Conservation (phyloP, 1,284 basidiomycete genomes). For the Termitomyces sp. region DNA sequence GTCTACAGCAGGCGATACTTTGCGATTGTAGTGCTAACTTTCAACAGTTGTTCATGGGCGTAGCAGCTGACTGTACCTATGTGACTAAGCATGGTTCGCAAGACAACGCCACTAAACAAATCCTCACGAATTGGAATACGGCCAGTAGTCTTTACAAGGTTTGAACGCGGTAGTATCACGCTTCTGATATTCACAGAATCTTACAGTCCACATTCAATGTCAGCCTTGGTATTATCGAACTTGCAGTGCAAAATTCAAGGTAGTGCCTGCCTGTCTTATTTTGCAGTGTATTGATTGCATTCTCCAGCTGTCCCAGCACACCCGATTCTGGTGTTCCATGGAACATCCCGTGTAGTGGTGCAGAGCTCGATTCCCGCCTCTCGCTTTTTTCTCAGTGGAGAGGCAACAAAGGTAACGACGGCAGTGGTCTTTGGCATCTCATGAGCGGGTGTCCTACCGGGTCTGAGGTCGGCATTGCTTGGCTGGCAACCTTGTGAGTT, state of each 20-base stretch:
- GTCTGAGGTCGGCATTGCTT: slow-evolving; percentile 86
- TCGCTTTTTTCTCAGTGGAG: slow-evolving; percentile 84
- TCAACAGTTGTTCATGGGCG: slow-evolving; percentile 68
- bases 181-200: not conserved
- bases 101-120: slow-evolving; percentile 66
- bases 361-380: slow-evolving; percentile 51
- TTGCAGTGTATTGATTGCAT: slow-evolving; percentile 1
- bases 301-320: slow-evolving; percentile 46
- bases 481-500: slow-evolving; percentile 72
- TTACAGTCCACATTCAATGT: slow-evolving; percentile 74
- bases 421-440: slow-evolving; percentile 84
- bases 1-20: slow-evolving; percentile 23
- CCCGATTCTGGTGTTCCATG: slow-evolving; percentile 45
- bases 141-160: slow-evolving; percentile 78
- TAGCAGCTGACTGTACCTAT: slow-evolving; percentile 87
- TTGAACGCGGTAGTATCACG: not conserved
- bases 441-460: slow-evolving; percentile 86
- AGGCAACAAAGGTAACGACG: slow-evolving; percentile 65
- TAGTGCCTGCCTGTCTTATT: slow-evolving; percentile 21
- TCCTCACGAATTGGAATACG: slow-evolving; percentile 75
- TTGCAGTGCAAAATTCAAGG: slow-evolving; percentile 60
- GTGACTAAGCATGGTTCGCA: slow-evolving; percentile 54
- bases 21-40: not conserved
- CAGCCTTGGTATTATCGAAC: slow-evolving; percentile 78
- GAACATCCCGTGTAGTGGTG: slow-evolving; percentile 51